Evolutionary conservation across 805 yeast species (phyloP).

Genomic region (Candida odintsovae): DNA sequence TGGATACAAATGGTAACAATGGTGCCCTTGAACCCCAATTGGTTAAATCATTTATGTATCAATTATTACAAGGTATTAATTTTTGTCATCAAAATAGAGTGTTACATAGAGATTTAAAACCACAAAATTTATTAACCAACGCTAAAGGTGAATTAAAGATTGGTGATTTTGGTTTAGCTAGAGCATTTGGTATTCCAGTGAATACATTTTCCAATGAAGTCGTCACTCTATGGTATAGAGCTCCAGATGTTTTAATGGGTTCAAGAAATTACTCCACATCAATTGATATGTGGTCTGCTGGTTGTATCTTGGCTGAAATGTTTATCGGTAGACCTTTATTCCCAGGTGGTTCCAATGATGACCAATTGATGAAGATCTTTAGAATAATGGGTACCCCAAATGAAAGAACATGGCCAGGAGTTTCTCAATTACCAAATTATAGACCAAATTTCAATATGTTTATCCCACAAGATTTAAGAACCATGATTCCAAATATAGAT

Average conservation of each 20-base stretch:
- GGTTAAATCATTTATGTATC: constrained; percentile 91
- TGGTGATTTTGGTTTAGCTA: constrained; percentile 95
- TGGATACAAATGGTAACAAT: constrained; percentile 84
- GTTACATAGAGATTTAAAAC: constrained; percentile 78
- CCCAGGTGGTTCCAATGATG: constrained; percentile 95
- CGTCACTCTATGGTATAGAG: constrained; percentile 96
- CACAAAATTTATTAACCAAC: constrained; percentile 88
- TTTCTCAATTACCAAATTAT: constrained; percentile 82
- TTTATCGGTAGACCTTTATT: constrained; percentile 95
- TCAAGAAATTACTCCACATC: constrained; percentile 94
- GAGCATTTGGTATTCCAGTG: constrained; percentile 97
- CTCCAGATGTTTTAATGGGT: constrained; percentile 94
- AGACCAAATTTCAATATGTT: constrained; percentile 78
- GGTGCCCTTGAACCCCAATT: constrained; percentile 83
- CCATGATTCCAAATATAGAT: constrained; percentile 74
- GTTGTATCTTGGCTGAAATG: constrained; percentile 98
- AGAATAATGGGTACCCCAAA: constrained; percentile 95
- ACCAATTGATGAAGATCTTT: constrained; percentile 87
- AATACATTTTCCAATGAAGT: constrained; percentile 97
- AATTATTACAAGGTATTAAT: constrained; percentile 78
- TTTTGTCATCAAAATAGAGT: constrained; percentile 62
- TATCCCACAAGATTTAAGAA: constrained; percentile 81
- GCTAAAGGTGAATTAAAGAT: constrained; percentile 86
- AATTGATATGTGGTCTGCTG: constrained; percentile 98
- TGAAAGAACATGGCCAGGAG: constrained; percentile 97